phyloP scores from a whole-genome alignment of 768 basidiomycete genomes.

The Cytidiella melzeri region DNA sequence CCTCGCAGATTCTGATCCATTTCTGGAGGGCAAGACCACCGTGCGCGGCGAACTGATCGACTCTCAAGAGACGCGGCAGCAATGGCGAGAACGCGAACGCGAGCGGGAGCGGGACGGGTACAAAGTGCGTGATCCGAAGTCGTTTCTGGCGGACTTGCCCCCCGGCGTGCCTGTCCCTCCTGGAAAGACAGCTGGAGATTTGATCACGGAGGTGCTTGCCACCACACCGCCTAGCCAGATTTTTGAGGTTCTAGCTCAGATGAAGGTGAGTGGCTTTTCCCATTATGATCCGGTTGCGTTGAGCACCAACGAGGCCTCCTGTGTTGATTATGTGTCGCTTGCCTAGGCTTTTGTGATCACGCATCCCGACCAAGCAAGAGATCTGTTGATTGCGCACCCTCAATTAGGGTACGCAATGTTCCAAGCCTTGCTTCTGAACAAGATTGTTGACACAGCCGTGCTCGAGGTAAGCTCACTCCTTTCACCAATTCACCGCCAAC shows the following conservation, averaged over 20 bases:
- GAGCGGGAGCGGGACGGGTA: conserved; percentile 19
- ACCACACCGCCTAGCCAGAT: conserved; percentile 78
- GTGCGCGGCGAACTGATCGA: conserved; percentile 78
- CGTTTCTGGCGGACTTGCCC: conserved; percentile 66
- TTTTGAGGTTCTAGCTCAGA: conserved; percentile 92
- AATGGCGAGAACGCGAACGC: conserved; percentile 47
- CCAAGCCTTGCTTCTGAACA: conserved; percentile 88
- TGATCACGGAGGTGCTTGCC: conserved; percentile 81
- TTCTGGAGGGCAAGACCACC: conserved; percentile 86
- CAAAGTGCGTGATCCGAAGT: conserved; percentile 17
- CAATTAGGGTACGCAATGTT: conserved; percentile 96
- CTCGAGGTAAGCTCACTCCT: conserved; percentile 49
- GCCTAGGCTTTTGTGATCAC: conserved; percentile 84
- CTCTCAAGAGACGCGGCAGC: conserved; percentile 51
- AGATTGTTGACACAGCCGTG: conserved; percentile 85
- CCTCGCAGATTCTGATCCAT: conserved; percentile 88
- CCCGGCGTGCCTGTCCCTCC: conserved; percentile 67
- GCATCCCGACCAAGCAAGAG: conserved; percentile 84
- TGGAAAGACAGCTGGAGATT: conserved; percentile 69
- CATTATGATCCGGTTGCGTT: neutral
- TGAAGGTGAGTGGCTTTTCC: conserved; percentile 67
- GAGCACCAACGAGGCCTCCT: neutral
- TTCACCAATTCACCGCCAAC: neutral
- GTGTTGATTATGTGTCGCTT: neutral
- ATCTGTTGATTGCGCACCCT: conserved; percentile 75